Evolutionary conservation across 2,329 filamentous ascomycete species (phyloP).

Genomic region (Cucurbitaria berberidis): DNA sequence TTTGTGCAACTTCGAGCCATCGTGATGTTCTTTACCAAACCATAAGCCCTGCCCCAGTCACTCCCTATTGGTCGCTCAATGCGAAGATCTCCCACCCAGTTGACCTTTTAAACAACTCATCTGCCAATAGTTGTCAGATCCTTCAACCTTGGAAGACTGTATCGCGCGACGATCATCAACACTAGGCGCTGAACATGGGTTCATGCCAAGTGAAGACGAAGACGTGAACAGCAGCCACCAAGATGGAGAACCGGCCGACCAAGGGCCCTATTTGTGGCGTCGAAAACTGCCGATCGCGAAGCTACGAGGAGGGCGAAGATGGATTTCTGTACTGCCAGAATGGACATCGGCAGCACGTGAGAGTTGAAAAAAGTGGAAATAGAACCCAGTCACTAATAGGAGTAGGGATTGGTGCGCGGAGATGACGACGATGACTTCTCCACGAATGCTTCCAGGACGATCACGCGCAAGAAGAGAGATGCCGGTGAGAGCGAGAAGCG

Average conservation of each 20-base stretch:
- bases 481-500: slow-evolving; percentile 53
- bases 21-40: neutral
- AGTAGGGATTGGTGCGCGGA: slow-evolving; percentile 35
- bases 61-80: neutral
- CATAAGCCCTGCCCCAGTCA: neutral
- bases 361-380: slow-evolving; percentile 4
- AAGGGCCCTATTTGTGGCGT: slow-evolving; percentile 56
- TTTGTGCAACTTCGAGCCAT: slow-evolving; percentile 1
- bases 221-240: neutral
- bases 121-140: neutral
- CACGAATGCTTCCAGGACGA: slow-evolving; percentile 63
- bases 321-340: slow-evolving; percentile 80
- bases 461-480: slow-evolving; percentile 62
- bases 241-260: slow-evolving; percentile 6
- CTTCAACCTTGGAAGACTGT: neutral
- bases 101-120: neutral
- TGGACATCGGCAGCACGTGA: slow-evolving; percentile 79
- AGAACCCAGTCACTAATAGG: slow-evolving; percentile 1
- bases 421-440: slow-evolving; percentile 71
- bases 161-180: neutral
- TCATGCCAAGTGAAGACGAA: neutral
- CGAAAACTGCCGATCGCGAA: slow-evolving; percentile 73
- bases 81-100: neutral
- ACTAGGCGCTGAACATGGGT: neutral
- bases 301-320: slow-evolving; percentile 70